Conservation (phyloP, 192 early-diverging fungal species). For the Coemansia sp. region DNA sequence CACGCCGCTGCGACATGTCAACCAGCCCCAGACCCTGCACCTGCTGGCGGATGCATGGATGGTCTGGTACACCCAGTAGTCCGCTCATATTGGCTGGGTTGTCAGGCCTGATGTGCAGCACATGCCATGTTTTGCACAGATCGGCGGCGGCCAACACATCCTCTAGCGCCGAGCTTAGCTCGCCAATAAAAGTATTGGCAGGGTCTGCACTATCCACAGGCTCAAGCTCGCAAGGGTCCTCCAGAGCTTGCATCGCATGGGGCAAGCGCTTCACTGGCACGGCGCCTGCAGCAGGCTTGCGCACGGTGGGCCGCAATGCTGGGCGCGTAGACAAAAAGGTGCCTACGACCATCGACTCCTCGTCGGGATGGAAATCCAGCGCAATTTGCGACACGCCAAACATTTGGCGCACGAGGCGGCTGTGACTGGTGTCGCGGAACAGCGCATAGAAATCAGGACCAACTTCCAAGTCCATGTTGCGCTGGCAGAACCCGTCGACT, state of each 20-base stretch:
- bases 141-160: constrained; percentile 77
- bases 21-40: constrained; percentile 67
- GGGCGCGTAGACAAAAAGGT: constrained; percentile 76
- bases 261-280: neutral
- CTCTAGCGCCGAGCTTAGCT: constrained; percentile 66
- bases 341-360: constrained; percentile 69
- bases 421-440: constrained; percentile 68
- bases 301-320: constrained; percentile 60
- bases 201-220: constrained; percentile 34
- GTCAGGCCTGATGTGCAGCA: constrained; percentile 79
- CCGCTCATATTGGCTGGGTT: constrained; percentile 28
- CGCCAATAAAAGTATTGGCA: constrained; percentile 53
- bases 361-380: constrained; percentile 72
- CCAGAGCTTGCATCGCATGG: constrained; percentile 5
- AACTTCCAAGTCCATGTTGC: constrained; percentile 67
- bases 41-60: constrained; percentile 65
- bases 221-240: constrained; percentile 13
- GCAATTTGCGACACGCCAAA: constrained; percentile 72
- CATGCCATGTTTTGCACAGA: constrained; percentile 77
- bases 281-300: neutral
- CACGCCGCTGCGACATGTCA: constrained; percentile 67
- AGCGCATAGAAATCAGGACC: constrained; percentile 81
- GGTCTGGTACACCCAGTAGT: constrained; percentile 55
- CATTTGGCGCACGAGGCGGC: constrained; percentile 71
- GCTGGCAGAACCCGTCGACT: constrained; percentile 73